A percentile compares a stretch with the other conserved stretches of the same genome.
phyloP scores from a whole-genome alignment of 2,329 filamentous ascomycete genomes.

The Didymella lethalis region DNA sequence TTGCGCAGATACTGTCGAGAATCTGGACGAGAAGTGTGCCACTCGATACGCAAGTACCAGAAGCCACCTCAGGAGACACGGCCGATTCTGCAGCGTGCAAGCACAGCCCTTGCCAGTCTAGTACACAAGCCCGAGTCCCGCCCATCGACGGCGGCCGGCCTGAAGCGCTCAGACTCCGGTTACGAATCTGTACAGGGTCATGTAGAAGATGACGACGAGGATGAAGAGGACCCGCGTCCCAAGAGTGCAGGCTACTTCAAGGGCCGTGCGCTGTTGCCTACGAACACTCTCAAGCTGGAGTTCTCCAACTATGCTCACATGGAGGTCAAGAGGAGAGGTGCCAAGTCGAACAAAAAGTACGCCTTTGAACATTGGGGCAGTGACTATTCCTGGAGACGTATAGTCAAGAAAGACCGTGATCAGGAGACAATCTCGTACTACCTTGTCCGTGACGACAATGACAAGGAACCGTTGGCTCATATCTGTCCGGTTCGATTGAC shows the following conservation, averaged over 20 bases:
- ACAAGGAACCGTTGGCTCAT: constrained; percentile 73
- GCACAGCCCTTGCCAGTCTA: constrained; percentile 65
- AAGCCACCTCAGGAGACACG: constrained; percentile 61
- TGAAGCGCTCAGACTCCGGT: constrained; percentile 67
- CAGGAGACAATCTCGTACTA: constrained; percentile 77
- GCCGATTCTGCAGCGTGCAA: constrained; percentile 65
- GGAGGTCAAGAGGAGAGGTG: constrained; percentile 75
- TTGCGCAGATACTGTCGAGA: constrained; percentile 90
- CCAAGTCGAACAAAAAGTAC: constrained; percentile 75
- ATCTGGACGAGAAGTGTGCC: constrained; percentile 92
- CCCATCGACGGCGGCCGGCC: constrained; percentile 50
- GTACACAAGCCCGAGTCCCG: constrained; percentile 64
- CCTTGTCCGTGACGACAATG: constrained; percentile 72
- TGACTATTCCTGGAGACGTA: constrained; percentile 82
- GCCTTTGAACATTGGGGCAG: constrained; percentile 95
- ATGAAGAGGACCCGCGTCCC: constrained; percentile 34
- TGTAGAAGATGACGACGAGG: constrained; percentile 28
- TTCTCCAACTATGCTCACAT: constrained; percentile 98
- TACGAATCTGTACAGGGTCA: constrained; percentile 58
- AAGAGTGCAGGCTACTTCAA: constrained; percentile 49
- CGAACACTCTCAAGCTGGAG: constrained; percentile 85
- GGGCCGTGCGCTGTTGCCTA: constrained; percentile 60
- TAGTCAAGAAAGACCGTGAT: constrained; percentile 68
- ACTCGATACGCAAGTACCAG: constrained; percentile 75
- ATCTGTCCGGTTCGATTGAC: constrained; percentile 83